Evolutionary conservation across 179 eudicot genomes (phyloP), one percentile per base, ranked within the genome.

Genomic region (Vitellaria paradoxa): DNA sequence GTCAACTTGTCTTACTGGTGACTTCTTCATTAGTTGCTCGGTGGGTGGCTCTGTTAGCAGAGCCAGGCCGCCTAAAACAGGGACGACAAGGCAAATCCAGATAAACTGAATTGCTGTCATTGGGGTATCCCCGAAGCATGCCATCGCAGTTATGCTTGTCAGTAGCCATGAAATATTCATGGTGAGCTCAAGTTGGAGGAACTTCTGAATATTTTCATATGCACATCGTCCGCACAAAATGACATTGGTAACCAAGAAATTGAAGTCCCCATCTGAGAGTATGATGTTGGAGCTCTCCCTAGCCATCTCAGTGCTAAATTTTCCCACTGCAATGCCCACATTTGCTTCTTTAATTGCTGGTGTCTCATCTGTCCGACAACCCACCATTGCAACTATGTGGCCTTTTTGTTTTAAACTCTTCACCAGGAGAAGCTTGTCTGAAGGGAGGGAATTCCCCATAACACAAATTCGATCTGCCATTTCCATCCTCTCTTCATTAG

Each of bases 121-220:
- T 10, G 82, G 75, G 59, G 75, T 59, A 79, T 79, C 61, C 5
- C 80, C 78, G 13, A 14, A 67, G 53, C 21, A 30, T 12, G 67
- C 40, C 9, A 70, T 50, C 7, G 50, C 24, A 4, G 60, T 21
- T 17, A 72, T 50, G 66, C 55, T 76, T 46, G 79, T 76, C 23
- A 72, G 47, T 0, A 62, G 40, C 78, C 77, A 71, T 12, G 80
- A 64, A 50, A 62, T 64, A 56, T 71, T 76, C 76, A 50, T 53
- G 63, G 50, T 74, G 72, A 78, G 73, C 72, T 68, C 73, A 21
- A 83, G 40, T 65, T 73, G 78, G 72, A 83, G 64, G 60, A 83
- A 83, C 49, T 77, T 83, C 66, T 69, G 80, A 3, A 79, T 60
- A 7, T 83, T 83, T 72, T 62, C 76, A 46, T 52, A 65, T 21